phyloP scores from a whole-genome alignment of 139 green algal genomes.

The Chlorella sp. region DNA sequence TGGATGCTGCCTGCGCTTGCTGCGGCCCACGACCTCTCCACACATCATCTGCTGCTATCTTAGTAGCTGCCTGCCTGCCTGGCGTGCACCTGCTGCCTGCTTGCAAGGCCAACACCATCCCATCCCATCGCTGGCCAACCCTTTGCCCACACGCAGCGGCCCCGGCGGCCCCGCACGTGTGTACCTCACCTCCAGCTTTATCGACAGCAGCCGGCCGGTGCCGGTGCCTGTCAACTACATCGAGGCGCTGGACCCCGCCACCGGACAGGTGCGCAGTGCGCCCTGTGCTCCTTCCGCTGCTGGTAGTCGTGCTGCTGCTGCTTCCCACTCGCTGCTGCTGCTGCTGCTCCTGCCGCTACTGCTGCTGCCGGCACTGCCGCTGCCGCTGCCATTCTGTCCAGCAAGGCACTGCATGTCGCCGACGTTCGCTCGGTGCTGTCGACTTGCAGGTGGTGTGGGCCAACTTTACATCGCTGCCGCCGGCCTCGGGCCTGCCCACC shows the following conservation, averaged over 20 bases:
- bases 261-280: background rate
- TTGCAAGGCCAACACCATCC: no score
- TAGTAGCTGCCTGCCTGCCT: no score
- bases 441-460: background rate
- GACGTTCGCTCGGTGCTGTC: no score
- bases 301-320: no score
- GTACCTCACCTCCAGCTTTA: conserved; percentile 29
- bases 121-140: no score
- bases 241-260: conserved; percentile 14
- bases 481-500: background rate
- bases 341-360: no score
- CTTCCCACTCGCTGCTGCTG: no score
- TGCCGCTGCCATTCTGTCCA: no score
- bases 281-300: no score
- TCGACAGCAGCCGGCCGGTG: conserved; percentile 12
- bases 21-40: background rate
- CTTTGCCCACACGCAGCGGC: no score
- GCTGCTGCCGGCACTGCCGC: no score
- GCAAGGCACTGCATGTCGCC: no score
- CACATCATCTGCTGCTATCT: background rate
- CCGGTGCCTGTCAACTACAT: conserved; percentile 1
- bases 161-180: background rate
- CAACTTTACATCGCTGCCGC: conserved; percentile 19
- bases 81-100: background rate
- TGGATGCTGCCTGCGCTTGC: background rate